Base-by-base conservation (phyloP, 2,329 filamentous ascomycete species). In the Fusarium newnesense region DNA sequence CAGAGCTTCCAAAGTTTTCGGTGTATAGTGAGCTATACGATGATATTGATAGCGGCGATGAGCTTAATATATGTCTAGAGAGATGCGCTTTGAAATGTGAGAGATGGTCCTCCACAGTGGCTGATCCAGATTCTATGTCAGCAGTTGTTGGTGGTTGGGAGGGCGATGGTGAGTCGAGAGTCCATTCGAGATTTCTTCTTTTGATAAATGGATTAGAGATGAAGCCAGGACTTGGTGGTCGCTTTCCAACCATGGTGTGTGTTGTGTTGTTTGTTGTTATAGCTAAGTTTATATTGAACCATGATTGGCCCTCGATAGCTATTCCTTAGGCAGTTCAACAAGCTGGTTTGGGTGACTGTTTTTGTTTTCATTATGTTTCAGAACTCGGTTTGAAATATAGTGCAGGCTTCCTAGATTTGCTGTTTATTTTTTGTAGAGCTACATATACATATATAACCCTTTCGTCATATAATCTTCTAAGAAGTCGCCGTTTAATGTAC, bases 141-240 rank as follows among this genome's bases (percentile, higher is more conserved):
- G 84, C 80, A 15, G 83, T 76, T 9, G 74, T 75, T 13, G 61
- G 39, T 18, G 58, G 21, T 19, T 60, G 53, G 21, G 61, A 49
- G 9, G 54, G 21, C 7, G 44, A 60, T 13, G 65, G 44, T 47
- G 70, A 53, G n/a, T 80, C 74, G 16, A 85, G 72, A 10, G 78
- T 82, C 85, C 85, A 87, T 73, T 81, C 72, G 10, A 86, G 79
- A 67, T 87, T 87, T 28, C 79, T 79, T 69, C 82, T 85, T 76
- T 87, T 87, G 69, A 86, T 82, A 66, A 85, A 84, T 2, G 85
- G 84, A 57, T 86, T 87, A 5, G 81, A 69, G 13, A 86, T 82
- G 57, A 86, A 74, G 28, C 75, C 70, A 4, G 81, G 80, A 60
- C 80, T 81, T 32, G 65, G 63, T 26, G 73, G 75, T 26, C 80